Base-by-base conservation (phyloP, 306 rosid species). In the Hippophae gyantsensis region DNA sequence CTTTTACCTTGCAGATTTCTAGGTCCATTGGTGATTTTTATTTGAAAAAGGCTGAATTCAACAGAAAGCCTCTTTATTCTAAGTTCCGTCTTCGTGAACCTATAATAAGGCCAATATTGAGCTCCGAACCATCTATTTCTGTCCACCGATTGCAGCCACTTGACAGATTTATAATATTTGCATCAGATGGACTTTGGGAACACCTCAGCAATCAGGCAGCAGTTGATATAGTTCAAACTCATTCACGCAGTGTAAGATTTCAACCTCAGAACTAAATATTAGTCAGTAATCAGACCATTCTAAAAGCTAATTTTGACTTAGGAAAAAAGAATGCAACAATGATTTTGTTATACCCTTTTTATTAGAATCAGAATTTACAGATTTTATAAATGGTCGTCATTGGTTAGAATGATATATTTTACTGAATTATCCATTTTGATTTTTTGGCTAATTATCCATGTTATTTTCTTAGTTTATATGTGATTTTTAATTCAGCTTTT, bases 121-220 rank as follows among this genome's bases (percentile, higher is more conserved):
- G 95, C 54, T 56, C 97, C 48, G 97, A 89, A 7, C 97, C 97
- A 43, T 63, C 95, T 54, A 78, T 82, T 66, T 68, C 81, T 1
- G 80, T 68, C 77, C 72, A 72, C 68, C 89, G 58, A 60, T 82
- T 89, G 89, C 84, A 79, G 56, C 86, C 93, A 26, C 69, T 76
- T 5, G 95, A 89, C 74, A 89, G 81, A 40, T 89, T 89, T 73
- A 54, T 89, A 57, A 89, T 89, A 72, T 86, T 83, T 53, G 97
- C 97, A 50, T 89, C 97, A 25, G 97, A 89, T 76, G 97, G 97
- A 61, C 90, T 89, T 45, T 89, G 97, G 97, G 97, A 89, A 61
- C 97, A 89, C 74, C 84, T 89, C 65, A 78, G 69, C 85, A 89
- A 89, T 74, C 97, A 89, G 81, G 86, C 83, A 78, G 95, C 95